These are phyloP conservation scores for Hemisphaericaspora xylanilytica DNA, from an alignment of 1,139 yeast genomes.

Conservation along the genomic window DNA sequence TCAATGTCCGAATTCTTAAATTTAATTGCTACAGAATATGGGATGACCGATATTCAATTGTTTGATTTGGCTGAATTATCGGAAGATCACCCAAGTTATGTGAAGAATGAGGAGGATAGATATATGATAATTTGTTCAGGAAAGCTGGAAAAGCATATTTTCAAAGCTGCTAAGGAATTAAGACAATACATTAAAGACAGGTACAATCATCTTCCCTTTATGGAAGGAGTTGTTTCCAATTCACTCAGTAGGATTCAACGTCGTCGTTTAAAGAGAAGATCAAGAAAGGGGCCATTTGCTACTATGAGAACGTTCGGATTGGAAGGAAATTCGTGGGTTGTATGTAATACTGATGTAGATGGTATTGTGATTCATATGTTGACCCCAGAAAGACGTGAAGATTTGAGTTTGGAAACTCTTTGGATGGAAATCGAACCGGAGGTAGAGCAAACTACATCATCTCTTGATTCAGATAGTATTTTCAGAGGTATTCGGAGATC, in stretches of 20 bases:
- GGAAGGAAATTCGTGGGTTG: slow-evolving; percentile 72
- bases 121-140: slow-evolving; percentile 75
- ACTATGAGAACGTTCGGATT: slow-evolving; percentile 58
- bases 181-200: slow-evolving; percentile 35
- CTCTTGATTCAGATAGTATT: slow-evolving; percentile 38
- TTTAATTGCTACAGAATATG: slow-evolving; percentile 57
- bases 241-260: slow-evolving; percentile 57
- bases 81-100: slow-evolving; percentile 40
- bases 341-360: slow-evolving; percentile 65
- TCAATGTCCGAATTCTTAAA: slow-evolving; percentile 45
- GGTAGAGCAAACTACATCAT: not conserved
- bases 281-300: slow-evolving; percentile 52
- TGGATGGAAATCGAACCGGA: slow-evolving; percentile 53
- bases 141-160: slow-evolving; percentile 72
- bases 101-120: slow-evolving; percentile 27
- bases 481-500: slow-evolving; percentile 41
- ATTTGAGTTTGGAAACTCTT: slow-evolving; percentile 66
- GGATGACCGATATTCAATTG: slow-evolving; percentile 57
- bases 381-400: slow-evolving; percentile 64
- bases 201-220: slow-evolving; percentile 40
- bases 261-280: slow-evolving; percentile 60
- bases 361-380: slow-evolving; percentile 68
- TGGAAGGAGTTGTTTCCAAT: slow-evolving; percentile 72
- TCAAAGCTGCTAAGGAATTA: slow-evolving; percentile 65
- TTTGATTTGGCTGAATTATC: slow-evolving; percentile 47